Evolutionary conservation across 768 basidiomycete species (phyloP), one percentile per base, ranked within the genome.

Genomic region (Boletus bicolor): DNA sequence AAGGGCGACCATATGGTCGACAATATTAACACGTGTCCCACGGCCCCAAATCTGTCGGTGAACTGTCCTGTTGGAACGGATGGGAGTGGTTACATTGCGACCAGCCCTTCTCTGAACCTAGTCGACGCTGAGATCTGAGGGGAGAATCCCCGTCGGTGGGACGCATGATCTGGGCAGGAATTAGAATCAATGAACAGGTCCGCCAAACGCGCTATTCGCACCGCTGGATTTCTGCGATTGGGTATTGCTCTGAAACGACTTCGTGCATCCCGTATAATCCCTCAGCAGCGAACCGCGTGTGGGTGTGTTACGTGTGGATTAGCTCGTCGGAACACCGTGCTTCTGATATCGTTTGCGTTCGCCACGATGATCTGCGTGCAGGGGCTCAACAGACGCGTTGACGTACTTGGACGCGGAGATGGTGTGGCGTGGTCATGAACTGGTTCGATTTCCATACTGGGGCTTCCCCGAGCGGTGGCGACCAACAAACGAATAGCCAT

Each of bases 391-490:
- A 21, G 26, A 24, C 21, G 21, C 21, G 8, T 32, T 32, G 32
- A 11, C 32, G 32, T 11, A 9, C 28, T 28, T 28, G 6, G 32
- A 32, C 28, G 32, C 44, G 30, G n/a, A 11, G 30, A 7, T 7
- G 32, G 36, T 24, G 35, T 44, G 50, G 46, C 46, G n/a, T 24
- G 45, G 35, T 28, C 28, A 28, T 28, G 58, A 65, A 24, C 66
- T 19, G 45, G 66, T 53, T 65, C 63, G 45, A 11, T 53, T 62
- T 39, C 65, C 39, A 44, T 26, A 54, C 7, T 26, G 1, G 42
- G 49, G 5, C 12, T 36, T 36, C 35, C 7, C 52, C 44, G 38
- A 24, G 21, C 21, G 11, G 26, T 46, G 24, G 34, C 17, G 12
- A 21, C 34, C n/a, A 28, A 19, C 7, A 8, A 17, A 17, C 37